phyloP scores from a whole-genome alignment of 164 flowering plant species.

The Vitis riparia region DNA sequence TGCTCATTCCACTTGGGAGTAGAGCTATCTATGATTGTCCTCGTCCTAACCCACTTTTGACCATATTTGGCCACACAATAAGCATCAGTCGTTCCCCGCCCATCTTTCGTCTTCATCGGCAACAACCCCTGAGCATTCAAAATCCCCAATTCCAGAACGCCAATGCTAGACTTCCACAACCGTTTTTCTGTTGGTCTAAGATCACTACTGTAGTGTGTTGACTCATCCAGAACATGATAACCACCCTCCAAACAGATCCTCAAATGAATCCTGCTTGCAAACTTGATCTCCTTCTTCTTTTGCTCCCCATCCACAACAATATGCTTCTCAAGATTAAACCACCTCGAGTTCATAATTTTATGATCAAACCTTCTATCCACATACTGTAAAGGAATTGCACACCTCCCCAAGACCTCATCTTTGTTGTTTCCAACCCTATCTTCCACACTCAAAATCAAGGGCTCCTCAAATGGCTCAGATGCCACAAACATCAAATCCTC shows the following conservation, averaged over 20 bases:
- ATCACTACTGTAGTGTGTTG: conserved; percentile 64
- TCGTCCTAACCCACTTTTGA: conserved; percentile 56
- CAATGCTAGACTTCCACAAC: conserved; percentile 55
- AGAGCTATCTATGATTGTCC: conserved; percentile 50
- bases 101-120: conserved; percentile 66
- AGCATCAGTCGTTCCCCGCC: conserved; percentile 59
- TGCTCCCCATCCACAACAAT: conserved; percentile 38
- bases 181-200: conserved; percentile 58
- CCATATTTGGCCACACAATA: conserved; percentile 67
- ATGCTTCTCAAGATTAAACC: conserved; percentile 64
- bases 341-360: conserved; percentile 44
- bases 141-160: conserved; percentile 57
- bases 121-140: conserved; percentile 51
- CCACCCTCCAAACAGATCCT: conserved; percentile 68
- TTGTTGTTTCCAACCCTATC: conserved; percentile 51
- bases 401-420: conserved; percentile 49
- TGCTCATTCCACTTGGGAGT: conserved; percentile 64
- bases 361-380: conserved; percentile 52
- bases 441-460: conserved; percentile 51
- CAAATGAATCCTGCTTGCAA: conserved; percentile 58
- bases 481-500: conserved; percentile 66
- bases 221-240: conserved; percentile 67
- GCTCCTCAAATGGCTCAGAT: conserved; percentile 65
- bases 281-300: conserved; percentile 48
- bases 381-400: conserved; percentile 38